Evolutionary conservation across 495 filamentous ascomycete genomes (phyloP).

Genomic region (Penicillium egyptiacum): DNA sequence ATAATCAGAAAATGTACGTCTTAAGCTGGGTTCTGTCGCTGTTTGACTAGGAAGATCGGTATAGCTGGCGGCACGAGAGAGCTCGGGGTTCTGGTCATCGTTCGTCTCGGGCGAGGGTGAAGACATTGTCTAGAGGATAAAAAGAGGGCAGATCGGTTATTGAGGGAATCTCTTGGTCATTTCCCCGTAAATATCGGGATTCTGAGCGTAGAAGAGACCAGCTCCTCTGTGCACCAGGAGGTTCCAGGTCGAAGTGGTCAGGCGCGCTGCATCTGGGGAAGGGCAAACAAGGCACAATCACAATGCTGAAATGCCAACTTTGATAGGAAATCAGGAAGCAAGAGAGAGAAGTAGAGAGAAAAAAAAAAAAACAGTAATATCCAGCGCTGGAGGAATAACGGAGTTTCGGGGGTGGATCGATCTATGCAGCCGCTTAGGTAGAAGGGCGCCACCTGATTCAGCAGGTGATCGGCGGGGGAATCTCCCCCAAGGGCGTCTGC

Average conservation of each 20-base stretch:
- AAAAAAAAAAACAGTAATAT: not conserved
- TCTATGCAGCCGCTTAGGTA: conserved; percentile 15
- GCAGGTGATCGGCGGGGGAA: conserved; percentile 25
- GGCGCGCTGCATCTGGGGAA: conserved; percentile 26
- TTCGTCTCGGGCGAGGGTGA: conserved; percentile 29
- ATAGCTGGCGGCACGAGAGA: conserved; percentile 46
- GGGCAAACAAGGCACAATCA: conserved; percentile 8
- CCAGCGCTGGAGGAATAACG: not conserved
- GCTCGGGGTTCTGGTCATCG: conserved; percentile 29
- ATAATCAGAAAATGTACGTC: conserved; percentile 48
- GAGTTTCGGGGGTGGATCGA: conserved; percentile 21
- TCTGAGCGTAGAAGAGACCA: conserved; percentile 39
- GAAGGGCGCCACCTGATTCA: conserved; percentile 23
- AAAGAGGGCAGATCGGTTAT: conserved; percentile 11
- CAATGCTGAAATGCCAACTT: not conserved
- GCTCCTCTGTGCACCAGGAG: conserved; percentile 42
- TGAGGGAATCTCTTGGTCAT: conserved; percentile 26
- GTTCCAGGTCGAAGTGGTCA: conserved; percentile 24
- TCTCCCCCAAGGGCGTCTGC: conserved; percentile 16
- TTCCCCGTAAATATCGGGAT: conserved; percentile 20
- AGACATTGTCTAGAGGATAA: conserved; percentile 35
- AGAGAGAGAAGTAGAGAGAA: not conserved
- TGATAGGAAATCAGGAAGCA: not conserved
- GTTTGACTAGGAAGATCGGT: conserved; percentile 39
- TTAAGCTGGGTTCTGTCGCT: conserved; percentile 27